Conservation (phyloP, 2,329 filamentous ascomycete genomes). For the Neofusicoccum cordaticola region DNA sequence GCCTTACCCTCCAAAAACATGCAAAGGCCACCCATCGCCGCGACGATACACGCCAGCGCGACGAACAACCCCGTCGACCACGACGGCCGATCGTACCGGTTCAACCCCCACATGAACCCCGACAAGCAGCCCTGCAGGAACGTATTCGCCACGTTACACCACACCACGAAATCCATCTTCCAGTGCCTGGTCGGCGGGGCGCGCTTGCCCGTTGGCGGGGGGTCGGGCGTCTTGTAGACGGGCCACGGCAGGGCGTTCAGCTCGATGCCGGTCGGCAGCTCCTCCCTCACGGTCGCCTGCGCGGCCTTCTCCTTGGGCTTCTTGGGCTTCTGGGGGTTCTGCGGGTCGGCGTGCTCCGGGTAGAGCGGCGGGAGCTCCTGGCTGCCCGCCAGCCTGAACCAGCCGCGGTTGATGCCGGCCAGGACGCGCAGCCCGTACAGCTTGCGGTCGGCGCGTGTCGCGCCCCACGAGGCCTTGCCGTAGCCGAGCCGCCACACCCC, state of each 20-base stretch:
- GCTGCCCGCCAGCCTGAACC: slow-evolving; percentile 72
- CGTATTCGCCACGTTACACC: slow-evolving; percentile 76
- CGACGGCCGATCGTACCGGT: slow-evolving; percentile 68
- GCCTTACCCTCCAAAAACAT: slow-evolving; percentile 66
- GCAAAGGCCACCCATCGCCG: slow-evolving; percentile 65
- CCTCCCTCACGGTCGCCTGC: background rate
- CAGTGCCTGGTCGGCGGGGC: slow-evolving; percentile 66
- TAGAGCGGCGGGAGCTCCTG: slow-evolving; percentile 46
- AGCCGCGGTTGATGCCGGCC: slow-evolving; percentile 70
- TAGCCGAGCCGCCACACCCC: slow-evolving; percentile 59
- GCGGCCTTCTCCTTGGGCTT: slow-evolving; percentile 27
- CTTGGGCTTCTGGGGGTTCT: background rate
- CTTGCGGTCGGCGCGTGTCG: slow-evolving; percentile 40
- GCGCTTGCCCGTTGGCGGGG: slow-evolving; percentile 68
- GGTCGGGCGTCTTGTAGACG: slow-evolving; percentile 58
- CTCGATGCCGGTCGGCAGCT: slow-evolving; percentile 33
- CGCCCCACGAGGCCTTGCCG: slow-evolving; percentile 22
- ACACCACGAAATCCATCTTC: slow-evolving; percentile 78
- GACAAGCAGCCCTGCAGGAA: slow-evolving; percentile 71
- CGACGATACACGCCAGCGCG: slow-evolving; percentile 67
- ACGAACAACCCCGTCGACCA: slow-evolving; percentile 82
- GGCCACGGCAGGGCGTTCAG: slow-evolving; percentile 62
- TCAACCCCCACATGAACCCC: slow-evolving; percentile 80
- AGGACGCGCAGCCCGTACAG: slow-evolving; percentile 61
- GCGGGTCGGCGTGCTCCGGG: background rate